Percentiles rank a stretch among this genome's conserved stretches.
These are phyloP conservation scores for Podosphaera fusca DNA, from an alignment of 2,329 filamentous ascomycete species.

Conservation along the genomic window DNA sequence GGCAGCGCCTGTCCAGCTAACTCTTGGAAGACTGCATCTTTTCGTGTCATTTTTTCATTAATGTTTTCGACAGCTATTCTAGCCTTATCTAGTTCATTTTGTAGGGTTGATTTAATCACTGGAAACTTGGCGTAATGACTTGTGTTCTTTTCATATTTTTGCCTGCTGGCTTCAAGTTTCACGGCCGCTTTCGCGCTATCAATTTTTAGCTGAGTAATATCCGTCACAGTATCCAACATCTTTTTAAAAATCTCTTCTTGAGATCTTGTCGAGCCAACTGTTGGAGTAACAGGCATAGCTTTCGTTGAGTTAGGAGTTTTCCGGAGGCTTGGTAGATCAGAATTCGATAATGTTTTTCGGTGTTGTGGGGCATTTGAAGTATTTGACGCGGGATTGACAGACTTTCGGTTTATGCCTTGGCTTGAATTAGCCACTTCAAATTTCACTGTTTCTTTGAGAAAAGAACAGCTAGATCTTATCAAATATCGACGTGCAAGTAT, in stretches of 20 bases:
- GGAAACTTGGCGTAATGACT: conserved; percentile 1
- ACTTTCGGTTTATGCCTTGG: not conserved
- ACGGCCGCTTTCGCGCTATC: not conserved
- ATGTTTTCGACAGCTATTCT: not conserved
- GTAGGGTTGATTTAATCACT: not conserved
- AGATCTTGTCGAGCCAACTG: not conserved
- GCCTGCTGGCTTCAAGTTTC: not conserved
- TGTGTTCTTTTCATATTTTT: not conserved
- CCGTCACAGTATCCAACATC: not conserved
- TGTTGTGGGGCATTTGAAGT: not conserved
- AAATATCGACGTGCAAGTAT: not conserved
- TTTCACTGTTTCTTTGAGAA: not conserved
- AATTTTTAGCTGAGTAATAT: not conserved
- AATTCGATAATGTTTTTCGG: not conserved
- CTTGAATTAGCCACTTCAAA: not conserved
- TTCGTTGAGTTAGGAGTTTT: not conserved
- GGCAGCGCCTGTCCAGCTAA: not conserved
- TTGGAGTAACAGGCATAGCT: not conserved
- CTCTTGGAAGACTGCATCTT: not conserved
- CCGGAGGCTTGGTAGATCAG: not conserved
- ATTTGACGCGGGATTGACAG: not conserved
- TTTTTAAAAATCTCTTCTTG: not conserved
- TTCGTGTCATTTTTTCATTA: not conserved
- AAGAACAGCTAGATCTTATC: not conserved
- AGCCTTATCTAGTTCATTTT: not conserved